These are phyloP conservation scores for Exophiala oligosperma DNA, from an alignment of 2,329 filamentous ascomycete genomes.

Conservation along the genomic window DNA sequence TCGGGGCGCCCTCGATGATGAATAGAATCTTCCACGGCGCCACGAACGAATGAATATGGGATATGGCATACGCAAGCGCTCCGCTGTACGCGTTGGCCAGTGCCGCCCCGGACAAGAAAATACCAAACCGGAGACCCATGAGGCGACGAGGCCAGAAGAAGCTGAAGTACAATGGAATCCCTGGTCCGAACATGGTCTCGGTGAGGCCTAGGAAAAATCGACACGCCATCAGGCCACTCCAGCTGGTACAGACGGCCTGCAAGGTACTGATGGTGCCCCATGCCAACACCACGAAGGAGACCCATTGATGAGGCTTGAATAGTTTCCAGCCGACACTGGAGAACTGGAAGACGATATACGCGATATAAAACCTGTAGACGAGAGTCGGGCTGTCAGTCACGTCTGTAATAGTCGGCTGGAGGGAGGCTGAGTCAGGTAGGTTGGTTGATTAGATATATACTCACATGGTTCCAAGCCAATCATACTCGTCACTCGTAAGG, in stretches of 20 bases:
- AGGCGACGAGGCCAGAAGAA: constrained; percentile 54
- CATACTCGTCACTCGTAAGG: constrained; percentile 46
- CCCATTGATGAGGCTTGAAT: constrained; percentile 25
- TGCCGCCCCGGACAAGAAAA: constrained; percentile 44
- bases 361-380: constrained; percentile 24
- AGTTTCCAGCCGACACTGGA: constrained; percentile 25
- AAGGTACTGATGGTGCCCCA: constrained; percentile 24
- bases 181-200: constrained; percentile 24
- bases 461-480: constrained; percentile 50
- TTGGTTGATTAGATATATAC: not conserved
- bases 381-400: not conserved
- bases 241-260: constrained; percentile 18
- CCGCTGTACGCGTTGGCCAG: constrained; percentile 40
- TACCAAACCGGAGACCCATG: constrained; percentile 46
- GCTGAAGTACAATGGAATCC: constrained; percentile 38
- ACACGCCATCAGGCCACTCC: constrained; percentile 24
- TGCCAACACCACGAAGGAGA: constrained; percentile 17
- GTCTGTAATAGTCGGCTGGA: not conserved
- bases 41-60: constrained; percentile 30
- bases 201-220: constrained; percentile 20
- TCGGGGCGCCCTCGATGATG: constrained; percentile 47
- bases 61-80: constrained; percentile 41
- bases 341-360: constrained; percentile 21
- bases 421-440: not conserved
- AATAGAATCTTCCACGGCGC: constrained; percentile 48